Evolutionary conservation across 805 yeast species (phyloP), one percentile per base, ranked within the genome.

Genomic region (Soucietia sequanensis): DNA sequence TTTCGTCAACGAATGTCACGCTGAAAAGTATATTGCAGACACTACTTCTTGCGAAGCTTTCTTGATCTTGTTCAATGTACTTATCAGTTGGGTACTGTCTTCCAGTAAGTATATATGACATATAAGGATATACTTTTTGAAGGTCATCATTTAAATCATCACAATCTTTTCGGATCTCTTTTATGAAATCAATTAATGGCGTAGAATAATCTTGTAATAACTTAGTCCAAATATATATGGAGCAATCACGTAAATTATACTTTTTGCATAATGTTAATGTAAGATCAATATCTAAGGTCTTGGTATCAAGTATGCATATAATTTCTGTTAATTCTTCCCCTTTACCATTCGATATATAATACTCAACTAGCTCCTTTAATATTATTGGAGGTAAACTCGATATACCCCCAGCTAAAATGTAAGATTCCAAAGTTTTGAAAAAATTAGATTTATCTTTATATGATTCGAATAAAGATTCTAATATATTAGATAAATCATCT

Each of bases 41-140:
- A 10, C 65, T 58, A 16, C 65, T 39, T 47, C 84, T 83, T 0
- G 81, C 79, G 3, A 52, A 39, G 1, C 48, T 37, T n/a, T 57
- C 58, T 4, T 52, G 44, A 3, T 44, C 51, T 6, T 52, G 57
- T 3, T 55, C 62, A 15, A 82, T 65, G 13, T 57, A 55, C 19
- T 64, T 58, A 29, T 84, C 84, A 1, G 84, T 79, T 0, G 97
- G 97, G 53, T 81, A 91, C 39, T 81, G 83, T 36, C 93, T 66
- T 0, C 95, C 95, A 0, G 91, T 81, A 18, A 87, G 62, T 8
- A 80, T 62, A 48, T 78, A 84, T 0, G 88, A 72, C 40, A 90
- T 53, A 50, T 84, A 91, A 0, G 80, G 23, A 35, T 44, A 60
- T 3, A 48, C 62, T 25, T 44, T 43, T 6, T 37, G 20, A 27